A percentile compares a stretch with the other conserved stretches of the same genome.
Conservation (phyloP, 208 protist genomes). For the Balamuthia mandrillaris region DNA sequence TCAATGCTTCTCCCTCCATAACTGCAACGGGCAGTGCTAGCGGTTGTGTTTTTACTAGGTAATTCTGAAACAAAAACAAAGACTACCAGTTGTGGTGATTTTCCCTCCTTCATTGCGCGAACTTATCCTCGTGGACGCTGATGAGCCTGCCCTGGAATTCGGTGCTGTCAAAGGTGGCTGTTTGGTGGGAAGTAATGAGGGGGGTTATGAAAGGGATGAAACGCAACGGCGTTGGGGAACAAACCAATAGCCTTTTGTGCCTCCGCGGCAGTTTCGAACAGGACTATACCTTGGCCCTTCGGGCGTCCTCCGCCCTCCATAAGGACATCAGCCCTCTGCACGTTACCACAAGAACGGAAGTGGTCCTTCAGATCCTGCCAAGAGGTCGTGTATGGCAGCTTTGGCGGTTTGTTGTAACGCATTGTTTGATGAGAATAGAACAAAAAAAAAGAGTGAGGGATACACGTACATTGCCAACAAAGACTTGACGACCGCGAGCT, state of each 20-base stretch:
- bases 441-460: not conserved
- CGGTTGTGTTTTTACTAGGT: no score
- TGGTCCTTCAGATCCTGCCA: slow-evolving; percentile 29
- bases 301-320: not conserved
- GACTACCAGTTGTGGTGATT: no score
- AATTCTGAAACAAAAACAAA: no score
- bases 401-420: not conserved
- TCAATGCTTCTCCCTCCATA: no score
- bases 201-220: not conserved
- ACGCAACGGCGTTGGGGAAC: not conserved
- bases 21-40: no score
- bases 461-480: not conserved
- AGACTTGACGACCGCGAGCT: not conserved
- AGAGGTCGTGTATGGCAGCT: slow-evolving; percentile 7
- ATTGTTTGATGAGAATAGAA: not conserved
- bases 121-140: slow-evolving; percentile 11
- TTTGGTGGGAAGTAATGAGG: not conserved
- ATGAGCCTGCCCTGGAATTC: slow-evolving; percentile 8
- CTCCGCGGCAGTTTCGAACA: not conserved
- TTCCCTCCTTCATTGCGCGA: not conserved
- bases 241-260: not conserved
- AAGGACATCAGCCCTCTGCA: slow-evolving; percentile 1
- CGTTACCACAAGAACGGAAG: not conserved
- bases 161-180: slow-evolving; percentile 18
- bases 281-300: not conserved